Conservation (phyloP, 2,329 filamentous ascomycete genomes). For the Epichloe bromicola region DNA sequence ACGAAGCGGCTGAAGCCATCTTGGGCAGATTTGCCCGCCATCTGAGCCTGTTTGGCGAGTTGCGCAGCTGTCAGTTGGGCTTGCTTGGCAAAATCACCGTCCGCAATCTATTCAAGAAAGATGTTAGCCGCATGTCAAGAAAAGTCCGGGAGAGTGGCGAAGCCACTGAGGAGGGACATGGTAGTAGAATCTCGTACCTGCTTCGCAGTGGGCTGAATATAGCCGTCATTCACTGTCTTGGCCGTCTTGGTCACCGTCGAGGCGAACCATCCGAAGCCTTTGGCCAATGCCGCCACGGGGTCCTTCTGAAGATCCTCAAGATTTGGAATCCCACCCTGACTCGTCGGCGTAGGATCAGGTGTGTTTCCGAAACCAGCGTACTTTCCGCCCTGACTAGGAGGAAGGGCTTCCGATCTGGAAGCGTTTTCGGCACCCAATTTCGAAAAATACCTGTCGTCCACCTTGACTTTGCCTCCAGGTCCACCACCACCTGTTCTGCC, state of each 20-base stretch:
- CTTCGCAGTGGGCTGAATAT: slow-evolving; percentile 76
- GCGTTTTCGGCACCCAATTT: slow-evolving; percentile 75
- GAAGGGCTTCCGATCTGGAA: slow-evolving; percentile 55
- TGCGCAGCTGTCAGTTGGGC: slow-evolving; percentile 50
- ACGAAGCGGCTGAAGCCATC: slow-evolving; percentile 79
- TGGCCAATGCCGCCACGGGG: slow-evolving; percentile 74
- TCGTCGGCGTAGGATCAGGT: slow-evolving; percentile 38
- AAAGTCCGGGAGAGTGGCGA: background rate
- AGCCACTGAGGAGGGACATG: background rate
- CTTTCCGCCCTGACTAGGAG: slow-evolving; percentile 85
- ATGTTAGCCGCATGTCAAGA: background rate
- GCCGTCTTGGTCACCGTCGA: slow-evolving; percentile 80
- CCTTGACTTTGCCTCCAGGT: slow-evolving; percentile 39
- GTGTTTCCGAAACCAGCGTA: slow-evolving; percentile 83
- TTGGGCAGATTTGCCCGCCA: slow-evolving; percentile 61
- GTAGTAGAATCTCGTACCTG: slow-evolving; percentile 13
- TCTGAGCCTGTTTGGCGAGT: slow-evolving; percentile 51
- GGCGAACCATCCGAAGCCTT: slow-evolving; percentile 90
- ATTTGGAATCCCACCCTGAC: slow-evolving; percentile 41
- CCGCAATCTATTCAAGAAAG: slow-evolving; percentile 47
- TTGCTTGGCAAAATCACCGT: slow-evolving; percentile 63
- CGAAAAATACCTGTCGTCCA: slow-evolving; percentile 84
- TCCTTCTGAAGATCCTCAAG: slow-evolving; percentile 88
- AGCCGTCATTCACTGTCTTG: slow-evolving; percentile 80
- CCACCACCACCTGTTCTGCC: slow-evolving; percentile 1